Percentiles rank a stretch among this genome's conserved stretches.
Evolutionary conservation across 1,139 yeast species (phyloP).

Genomic region (Dujonia santamariae): DNA sequence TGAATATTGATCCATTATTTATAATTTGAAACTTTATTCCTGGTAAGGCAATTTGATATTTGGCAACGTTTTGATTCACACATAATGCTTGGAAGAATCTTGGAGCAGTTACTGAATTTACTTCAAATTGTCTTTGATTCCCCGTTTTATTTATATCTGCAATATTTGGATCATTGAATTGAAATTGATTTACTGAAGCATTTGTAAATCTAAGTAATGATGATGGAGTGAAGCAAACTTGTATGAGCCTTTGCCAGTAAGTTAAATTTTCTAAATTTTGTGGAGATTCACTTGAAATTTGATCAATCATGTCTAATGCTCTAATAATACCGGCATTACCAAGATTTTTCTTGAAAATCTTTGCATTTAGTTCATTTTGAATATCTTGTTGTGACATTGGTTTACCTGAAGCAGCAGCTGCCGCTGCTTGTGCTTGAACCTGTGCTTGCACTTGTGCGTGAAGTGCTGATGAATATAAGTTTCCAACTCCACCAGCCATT

Average conservation of each 20-base stretch:
- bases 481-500: no score
- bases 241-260: conserved; percentile 40
- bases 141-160: conserved; percentile 4
- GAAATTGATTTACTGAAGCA: neutral
- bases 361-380: conserved; percentile 34
- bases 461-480: no score
- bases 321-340: conserved; percentile 47
- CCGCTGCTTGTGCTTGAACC: neutral
- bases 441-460: neutral
- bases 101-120: conserved; percentile 66
- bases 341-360: conserved; percentile 36
- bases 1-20: conserved; percentile 61
- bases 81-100: conserved; percentile 56
- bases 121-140: conserved; percentile 50
- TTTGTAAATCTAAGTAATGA: conserved; percentile 27
- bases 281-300: conserved; percentile 30
- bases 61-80: conserved; percentile 47
- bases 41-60: conserved; percentile 58
- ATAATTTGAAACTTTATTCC: conserved; percentile 65
- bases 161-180: conserved; percentile 7
- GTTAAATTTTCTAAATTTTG: conserved; percentile 28
- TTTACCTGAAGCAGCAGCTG: conserved; percentile 1
- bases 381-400: conserved; percentile 14
- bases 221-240: conserved; percentile 32
- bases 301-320: conserved; percentile 36